Evolutionary conservation across 768 basidiomycete species (phyloP).

Genomic region (Amanita jacksonii): DNA sequence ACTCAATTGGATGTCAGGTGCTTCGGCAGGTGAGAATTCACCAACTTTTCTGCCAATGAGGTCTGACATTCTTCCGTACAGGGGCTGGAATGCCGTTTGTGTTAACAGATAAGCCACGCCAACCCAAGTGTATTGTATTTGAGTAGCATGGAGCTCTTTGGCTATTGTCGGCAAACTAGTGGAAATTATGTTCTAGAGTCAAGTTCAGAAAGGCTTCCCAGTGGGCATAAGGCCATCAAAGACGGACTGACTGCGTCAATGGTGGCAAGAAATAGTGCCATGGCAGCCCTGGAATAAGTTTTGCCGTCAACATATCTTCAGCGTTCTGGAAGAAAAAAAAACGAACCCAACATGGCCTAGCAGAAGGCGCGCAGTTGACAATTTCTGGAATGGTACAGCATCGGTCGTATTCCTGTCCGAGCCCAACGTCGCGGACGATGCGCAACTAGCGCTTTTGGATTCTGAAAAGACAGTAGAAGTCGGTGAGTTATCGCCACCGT

Average conservation of each 20-base stretch:
- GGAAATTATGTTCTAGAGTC: constrained; percentile 56
- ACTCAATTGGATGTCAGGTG: neutral
- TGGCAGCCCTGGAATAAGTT: constrained; percentile 44
- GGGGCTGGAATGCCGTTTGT: constrained; percentile 76
- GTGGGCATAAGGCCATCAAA: neutral
- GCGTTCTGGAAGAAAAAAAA: constrained; percentile 7
- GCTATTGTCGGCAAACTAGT: constrained; percentile 78
- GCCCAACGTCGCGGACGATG: constrained; percentile 23
- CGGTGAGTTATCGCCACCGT: neutral
- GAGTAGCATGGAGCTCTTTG: constrained; percentile 55
- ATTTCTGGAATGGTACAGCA: constrained; percentile 7
- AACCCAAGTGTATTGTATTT: constrained; percentile 78
- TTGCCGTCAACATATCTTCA: constrained; percentile 1
- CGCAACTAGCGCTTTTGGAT: constrained; percentile 14
- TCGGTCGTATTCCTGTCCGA: neutral
- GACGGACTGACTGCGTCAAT: constrained; percentile 61
- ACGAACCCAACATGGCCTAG: constrained; percentile 60
- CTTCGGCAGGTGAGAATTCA: constrained; percentile 6
- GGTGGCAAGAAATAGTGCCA: constrained; percentile 78
- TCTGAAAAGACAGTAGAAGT: neutral
- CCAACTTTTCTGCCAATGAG: constrained; percentile 70
- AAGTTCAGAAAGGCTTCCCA: constrained; percentile 1
- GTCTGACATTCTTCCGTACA: constrained; percentile 76
- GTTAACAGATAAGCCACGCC: constrained; percentile 79
- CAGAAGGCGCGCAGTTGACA: constrained; percentile 51